Evolutionary conservation across 805 yeast genomes (phyloP).

Genomic region (Saccharomyces kudriavzevii): DNA sequence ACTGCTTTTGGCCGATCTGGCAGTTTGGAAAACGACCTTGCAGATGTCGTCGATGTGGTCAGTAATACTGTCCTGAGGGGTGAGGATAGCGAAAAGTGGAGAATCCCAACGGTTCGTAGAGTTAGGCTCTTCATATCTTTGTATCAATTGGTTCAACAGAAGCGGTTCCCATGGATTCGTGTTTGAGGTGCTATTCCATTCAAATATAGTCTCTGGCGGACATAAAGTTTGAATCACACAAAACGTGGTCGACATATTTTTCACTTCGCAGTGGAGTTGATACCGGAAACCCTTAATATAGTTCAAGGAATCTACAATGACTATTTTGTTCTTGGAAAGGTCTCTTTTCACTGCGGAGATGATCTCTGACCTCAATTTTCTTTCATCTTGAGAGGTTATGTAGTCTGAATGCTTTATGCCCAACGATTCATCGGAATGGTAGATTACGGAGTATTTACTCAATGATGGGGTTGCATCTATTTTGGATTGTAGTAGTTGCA

Average conservation of each 20-base stretch:
- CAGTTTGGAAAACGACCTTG: slow-evolving; percentile 42
- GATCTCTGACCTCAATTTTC: slow-evolving; percentile 73
- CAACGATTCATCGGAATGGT: slow-evolving; percentile 70
- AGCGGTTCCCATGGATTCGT: slow-evolving; percentile 52
- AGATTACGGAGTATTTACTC: slow-evolving; percentile 44
- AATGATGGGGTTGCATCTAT: slow-evolving; percentile 37
- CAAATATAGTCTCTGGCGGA: slow-evolving; percentile 50
- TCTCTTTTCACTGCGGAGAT: slow-evolving; percentile 85
- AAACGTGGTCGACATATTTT: slow-evolving; percentile 70
- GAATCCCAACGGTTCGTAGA: slow-evolving; percentile 86
- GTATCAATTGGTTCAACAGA: slow-evolving; percentile 56
- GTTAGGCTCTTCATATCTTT: slow-evolving; percentile 92
- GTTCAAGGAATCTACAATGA: slow-evolving; percentile 75
- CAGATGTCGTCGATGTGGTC: slow-evolving; percentile 59
- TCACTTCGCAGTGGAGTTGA: slow-evolving; percentile 90
- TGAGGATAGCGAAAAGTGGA: slow-evolving; percentile 66
- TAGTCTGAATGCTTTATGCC: slow-evolving; percentile 67
- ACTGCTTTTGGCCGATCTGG: slow-evolving; percentile 5
- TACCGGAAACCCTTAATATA: slow-evolving; percentile 94
- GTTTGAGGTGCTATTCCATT: slow-evolving; percentile 44
- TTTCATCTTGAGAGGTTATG: slow-evolving; percentile 65
- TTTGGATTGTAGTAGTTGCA: slow-evolving; percentile 36
- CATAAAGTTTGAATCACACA: slow-evolving; percentile 75
- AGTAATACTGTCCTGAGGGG: slow-evolving; percentile 34
- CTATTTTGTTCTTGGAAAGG: slow-evolving; percentile 58